Evolutionary conservation across 345 rosid genomes (phyloP).

Genomic region (Clarkia xantiana): DNA sequence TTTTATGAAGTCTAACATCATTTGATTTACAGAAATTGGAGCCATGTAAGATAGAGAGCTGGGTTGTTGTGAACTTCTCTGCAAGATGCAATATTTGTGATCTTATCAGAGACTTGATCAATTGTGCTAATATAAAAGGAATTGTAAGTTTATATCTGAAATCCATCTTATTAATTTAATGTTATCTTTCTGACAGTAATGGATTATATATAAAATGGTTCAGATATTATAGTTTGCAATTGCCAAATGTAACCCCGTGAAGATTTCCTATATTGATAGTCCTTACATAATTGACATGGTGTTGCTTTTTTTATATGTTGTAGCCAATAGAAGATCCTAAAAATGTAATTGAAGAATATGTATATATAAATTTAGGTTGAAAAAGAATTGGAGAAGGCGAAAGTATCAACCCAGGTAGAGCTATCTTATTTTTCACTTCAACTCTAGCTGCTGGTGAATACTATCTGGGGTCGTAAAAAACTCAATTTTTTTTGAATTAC

Average conservation of each 20-base stretch:
- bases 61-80: conserved; percentile 87
- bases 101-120: conserved; percentile 40
- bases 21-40: conserved; percentile 41
- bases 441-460: too few species aligned
- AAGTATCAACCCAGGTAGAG: too few species aligned
- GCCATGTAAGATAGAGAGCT: conserved; percentile 45
- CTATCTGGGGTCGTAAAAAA: too few species aligned
- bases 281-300: too few species aligned
- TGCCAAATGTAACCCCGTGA: too few species aligned
- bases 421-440: too few species aligned
- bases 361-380: conserved; percentile 26
- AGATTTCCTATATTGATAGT: too few species aligned
- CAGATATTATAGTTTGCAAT: too few species aligned
- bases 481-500: too few species aligned
- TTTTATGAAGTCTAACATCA: neutral
- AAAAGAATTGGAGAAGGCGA: conserved; percentile 26
- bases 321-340: conserved; percentile 19
- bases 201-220: too few species aligned
- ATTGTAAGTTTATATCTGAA: conserved; percentile 35
- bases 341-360: conserved; percentile 26
- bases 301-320: neutral
- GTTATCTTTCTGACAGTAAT: too few species aligned
- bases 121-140: conserved; percentile 68
- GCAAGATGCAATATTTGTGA: conserved; percentile 51
- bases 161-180: neutral